These are phyloP conservation scores for Crassisporium funariophilum DNA, from an alignment of 768 basidiomycete species.

Conservation along the genomic window DNA sequence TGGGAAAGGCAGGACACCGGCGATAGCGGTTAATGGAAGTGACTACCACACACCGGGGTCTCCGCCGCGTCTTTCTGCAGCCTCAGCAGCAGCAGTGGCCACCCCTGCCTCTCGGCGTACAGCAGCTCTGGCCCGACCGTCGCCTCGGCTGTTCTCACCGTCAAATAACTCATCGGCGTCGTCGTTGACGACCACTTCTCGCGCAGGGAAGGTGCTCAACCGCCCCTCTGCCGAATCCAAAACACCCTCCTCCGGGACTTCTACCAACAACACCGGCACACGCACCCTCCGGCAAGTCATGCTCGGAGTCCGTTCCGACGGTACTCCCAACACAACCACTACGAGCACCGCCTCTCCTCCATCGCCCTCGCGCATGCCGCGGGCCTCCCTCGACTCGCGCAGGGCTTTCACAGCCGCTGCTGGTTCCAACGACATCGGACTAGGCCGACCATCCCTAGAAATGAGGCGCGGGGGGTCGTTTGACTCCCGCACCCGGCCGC, in stretches of 20 bases:
- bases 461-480: slow-evolving; percentile 18
- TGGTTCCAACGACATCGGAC: slow-evolving; percentile 18
- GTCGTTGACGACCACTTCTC: slow-evolving; percentile 3
- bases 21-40: slow-evolving; percentile 14
- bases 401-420: slow-evolving; percentile 12
- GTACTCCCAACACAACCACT: slow-evolving; percentile 2
- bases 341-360: slow-evolving; percentile 3
- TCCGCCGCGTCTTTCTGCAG: too few relatives aligned
- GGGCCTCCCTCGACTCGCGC: slow-evolving; percentile 24
- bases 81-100: too few relatives aligned
- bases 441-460: slow-evolving; percentile 29
- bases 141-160: too few relatives aligned
- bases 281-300: slow-evolving; percentile 27
- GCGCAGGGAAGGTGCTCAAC: slow-evolving; percentile 3
- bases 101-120: too few relatives aligned
- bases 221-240: neutral
- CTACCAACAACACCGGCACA: slow-evolving; percentile 3
- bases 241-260: neutral
- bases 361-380: neutral
- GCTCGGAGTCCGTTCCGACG: slow-evolving; percentile 13
- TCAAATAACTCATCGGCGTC: too few relatives aligned
- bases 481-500: slow-evolving; percentile 17
- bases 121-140: too few relatives aligned
- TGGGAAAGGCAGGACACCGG: slow-evolving; percentile 8
- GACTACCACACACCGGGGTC: too few relatives aligned